A percentile compares a stretch with the other conserved stretches of the same genome.
Evolutionary conservation across 306 rosid genomes (phyloP).

Genomic region (Casuarina cunninghamiana): DNA sequence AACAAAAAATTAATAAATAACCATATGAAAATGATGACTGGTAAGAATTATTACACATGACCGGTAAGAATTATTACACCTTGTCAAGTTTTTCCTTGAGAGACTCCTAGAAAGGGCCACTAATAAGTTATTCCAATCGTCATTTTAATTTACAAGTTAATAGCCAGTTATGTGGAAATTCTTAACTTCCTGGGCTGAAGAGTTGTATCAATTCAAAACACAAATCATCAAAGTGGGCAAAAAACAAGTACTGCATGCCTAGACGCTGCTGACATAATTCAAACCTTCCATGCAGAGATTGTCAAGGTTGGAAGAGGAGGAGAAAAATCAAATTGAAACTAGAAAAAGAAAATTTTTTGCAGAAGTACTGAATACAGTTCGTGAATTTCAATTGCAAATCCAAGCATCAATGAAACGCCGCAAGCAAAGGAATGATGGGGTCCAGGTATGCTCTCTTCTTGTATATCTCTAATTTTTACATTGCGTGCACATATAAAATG

Average conservation of each 20-base stretch:
- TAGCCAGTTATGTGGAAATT: background rate
- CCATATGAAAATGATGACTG: background rate
- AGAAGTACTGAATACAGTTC: slow-evolving; percentile 86
- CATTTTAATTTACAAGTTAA: background rate
- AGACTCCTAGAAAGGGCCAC: background rate
- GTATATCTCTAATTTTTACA: slow-evolving; percentile 18
- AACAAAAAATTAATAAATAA: background rate
- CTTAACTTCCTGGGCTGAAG: too few species aligned
- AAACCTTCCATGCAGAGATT: slow-evolving; percentile 70
- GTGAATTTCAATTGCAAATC: slow-evolving; percentile 92
- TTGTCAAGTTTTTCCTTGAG: background rate
- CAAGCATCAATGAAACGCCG: slow-evolving; percentile 93
- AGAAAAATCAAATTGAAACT: slow-evolving; percentile 79
- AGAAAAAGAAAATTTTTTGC: slow-evolving; percentile 89
- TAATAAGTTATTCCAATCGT: background rate
- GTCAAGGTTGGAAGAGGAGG: slow-evolving; percentile 87
- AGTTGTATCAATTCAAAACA: background rate
- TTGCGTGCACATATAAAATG: slow-evolving; percentile 15
- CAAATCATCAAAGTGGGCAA: background rate
- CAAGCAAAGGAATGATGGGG: slow-evolving; percentile 85
- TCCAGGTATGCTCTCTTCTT: slow-evolving; percentile 57
- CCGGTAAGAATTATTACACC: background rate
- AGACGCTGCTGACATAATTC: slow-evolving; percentile 30
- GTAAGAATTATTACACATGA: slow-evolving; percentile 1
- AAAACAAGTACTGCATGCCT: slow-evolving; percentile 12